These are phyloP conservation scores for Daldinia loculata DNA, from an alignment of 495 filamentous ascomycete species.

Conservation along the genomic window DNA sequence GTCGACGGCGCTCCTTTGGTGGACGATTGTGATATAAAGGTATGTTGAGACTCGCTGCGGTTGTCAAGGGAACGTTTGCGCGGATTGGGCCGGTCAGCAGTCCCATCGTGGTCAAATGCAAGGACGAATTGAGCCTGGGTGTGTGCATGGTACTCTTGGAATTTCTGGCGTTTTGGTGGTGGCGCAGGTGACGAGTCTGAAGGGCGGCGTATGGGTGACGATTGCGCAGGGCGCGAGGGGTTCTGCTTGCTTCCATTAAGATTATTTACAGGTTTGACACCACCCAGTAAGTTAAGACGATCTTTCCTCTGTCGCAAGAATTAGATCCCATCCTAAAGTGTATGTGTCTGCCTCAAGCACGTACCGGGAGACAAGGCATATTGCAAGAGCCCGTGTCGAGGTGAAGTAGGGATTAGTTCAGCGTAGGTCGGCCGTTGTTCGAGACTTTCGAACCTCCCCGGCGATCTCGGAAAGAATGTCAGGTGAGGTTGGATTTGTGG, in stretches of 20 bases:
- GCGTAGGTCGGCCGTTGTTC: constrained; percentile 1
- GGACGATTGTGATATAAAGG: constrained; percentile 31
- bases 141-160: constrained; percentile 17
- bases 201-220: background rate
- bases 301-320: constrained; percentile 10
- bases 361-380: constrained; percentile 15
- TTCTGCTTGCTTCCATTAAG: constrained; percentile 32
- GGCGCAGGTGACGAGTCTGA: constrained; percentile 22
- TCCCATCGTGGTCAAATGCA: background rate
- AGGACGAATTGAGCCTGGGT: constrained; percentile 19
- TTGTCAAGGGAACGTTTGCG: constrained; percentile 36
- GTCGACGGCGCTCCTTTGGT: constrained; percentile 25
- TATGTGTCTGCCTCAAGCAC: background rate
- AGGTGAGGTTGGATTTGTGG: constrained; percentile 34
- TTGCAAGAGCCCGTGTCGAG: constrained; percentile 14
- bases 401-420: constrained; percentile 1
- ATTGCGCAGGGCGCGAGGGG: constrained; percentile 12
- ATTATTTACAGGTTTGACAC: constrained; percentile 30
- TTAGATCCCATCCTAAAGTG: background rate
- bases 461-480: constrained; percentile 36
- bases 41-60: constrained; percentile 39
- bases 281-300: background rate
- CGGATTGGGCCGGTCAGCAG: background rate
- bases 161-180: constrained; percentile 44
- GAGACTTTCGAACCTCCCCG: constrained; percentile 30